phyloP scores from a whole-genome alignment of 805 yeast genomes.

The Pichia cephalocereana region DNA sequence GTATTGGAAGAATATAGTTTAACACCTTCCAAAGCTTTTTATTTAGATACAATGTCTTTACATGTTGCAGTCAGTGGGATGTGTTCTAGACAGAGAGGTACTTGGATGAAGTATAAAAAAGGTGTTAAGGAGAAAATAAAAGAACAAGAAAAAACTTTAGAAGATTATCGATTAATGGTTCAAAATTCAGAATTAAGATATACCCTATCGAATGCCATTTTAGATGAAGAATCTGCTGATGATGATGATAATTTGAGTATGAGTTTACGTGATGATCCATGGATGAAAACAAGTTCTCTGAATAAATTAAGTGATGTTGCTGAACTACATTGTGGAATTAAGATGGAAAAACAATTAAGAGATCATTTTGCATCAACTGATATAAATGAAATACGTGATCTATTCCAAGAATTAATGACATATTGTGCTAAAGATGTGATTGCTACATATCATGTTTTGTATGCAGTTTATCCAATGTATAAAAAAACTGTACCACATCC shows the following conservation, averaged over 20 bases:
- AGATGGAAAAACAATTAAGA: constrained; percentile 57
- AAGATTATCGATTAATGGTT: constrained; percentile 14
- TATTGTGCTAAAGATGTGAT: constrained; percentile 85
- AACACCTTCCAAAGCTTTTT: constrained; percentile 61
- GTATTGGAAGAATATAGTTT: constrained; percentile 75
- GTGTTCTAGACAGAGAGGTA: constrained; percentile 83
- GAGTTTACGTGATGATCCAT: constrained; percentile 56
- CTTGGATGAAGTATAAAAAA: constrained; percentile 55
- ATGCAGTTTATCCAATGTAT: constrained; percentile 63
- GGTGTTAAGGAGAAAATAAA: constrained; percentile 22
- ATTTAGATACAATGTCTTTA: constrained; percentile 82
- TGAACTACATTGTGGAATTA: constrained; percentile 61
- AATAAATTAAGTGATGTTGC: constrained; percentile 80
- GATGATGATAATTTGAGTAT: constrained; percentile 12
- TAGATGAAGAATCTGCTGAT: constrained; percentile 25
- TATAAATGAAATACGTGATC: constrained; percentile 41
- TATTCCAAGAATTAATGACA: constrained; percentile 51
- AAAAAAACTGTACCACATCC: constrained; percentile 77
- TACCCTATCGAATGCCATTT: constrained; percentile 21
- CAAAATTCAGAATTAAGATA: constrained; percentile 19
- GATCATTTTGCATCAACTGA: constrained; percentile 52
- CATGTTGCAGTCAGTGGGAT: constrained; percentile 89
- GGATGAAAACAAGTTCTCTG: constrained; percentile 70
- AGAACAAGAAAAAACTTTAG: constrained; percentile 12
- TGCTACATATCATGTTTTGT: constrained; percentile 63